Evolutionary conservation across 2,329 filamentous ascomycete species (phyloP).

Genomic region (Eurotiales sp.): DNA sequence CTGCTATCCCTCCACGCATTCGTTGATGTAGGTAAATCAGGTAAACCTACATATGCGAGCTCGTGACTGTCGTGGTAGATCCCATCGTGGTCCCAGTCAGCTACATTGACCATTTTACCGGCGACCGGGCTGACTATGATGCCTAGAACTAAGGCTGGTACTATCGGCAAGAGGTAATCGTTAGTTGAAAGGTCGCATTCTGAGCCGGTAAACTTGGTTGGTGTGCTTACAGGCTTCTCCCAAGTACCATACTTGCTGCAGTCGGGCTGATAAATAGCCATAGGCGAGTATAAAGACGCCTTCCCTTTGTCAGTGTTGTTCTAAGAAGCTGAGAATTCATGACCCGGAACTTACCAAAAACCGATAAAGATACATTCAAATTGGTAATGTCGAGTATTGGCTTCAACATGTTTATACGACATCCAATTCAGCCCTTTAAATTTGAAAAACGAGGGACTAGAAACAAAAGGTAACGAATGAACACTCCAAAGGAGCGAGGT

Average conservation of each 20-base stretch:
- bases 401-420: constrained; percentile 32
- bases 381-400: constrained; percentile 33
- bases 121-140: constrained; percentile 54
- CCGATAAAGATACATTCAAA: constrained; percentile 32
- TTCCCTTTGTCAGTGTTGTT: constrained; percentile 10
- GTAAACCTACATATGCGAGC: constrained; percentile 40
- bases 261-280: constrained; percentile 33
- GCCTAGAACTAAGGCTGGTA: constrained; percentile 54
- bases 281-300: constrained; percentile 31
- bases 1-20: no score
- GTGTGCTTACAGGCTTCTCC: constrained; percentile 35
- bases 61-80: constrained; percentile 30
- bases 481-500: no score
- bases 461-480: not conserved
- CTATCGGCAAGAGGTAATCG: constrained; percentile 29
- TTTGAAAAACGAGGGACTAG: not conserved
- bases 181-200: constrained; percentile 8
- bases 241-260: constrained; percentile 38
- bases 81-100: constrained; percentile 34
- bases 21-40: no score
- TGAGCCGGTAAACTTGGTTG: not conserved
- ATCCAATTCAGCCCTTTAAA: not conserved
- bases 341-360: constrained; percentile 27
- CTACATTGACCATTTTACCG: constrained; percentile 50
- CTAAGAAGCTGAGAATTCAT: not conserved